Evolutionary conservation across 305 asterid genomes (phyloP), one percentile per base, ranked within the genome.

Genomic region (Rubia peregrina): DNA sequence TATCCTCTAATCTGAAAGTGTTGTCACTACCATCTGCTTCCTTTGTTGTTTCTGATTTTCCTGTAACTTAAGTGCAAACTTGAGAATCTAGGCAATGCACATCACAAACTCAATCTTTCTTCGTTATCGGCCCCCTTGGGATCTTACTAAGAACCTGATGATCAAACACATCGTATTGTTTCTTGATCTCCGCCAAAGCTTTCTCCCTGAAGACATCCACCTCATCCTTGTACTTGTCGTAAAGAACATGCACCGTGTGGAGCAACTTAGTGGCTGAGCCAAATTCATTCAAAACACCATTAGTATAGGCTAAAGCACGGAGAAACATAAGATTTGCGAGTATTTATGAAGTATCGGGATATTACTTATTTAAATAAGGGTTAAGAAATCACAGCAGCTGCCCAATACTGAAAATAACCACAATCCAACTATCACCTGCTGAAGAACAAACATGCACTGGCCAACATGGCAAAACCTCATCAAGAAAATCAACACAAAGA

Each of bases 361-460:
- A n/a, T n/a, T n/a, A n/a, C n/a, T n/a, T n/a, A n/a, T n/a, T n/a
- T n/a, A n/a, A n/a, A n/a, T n/a, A n/a, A n/a, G n/a, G n/a, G n/a
- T n/a, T n/a, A n/a, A n/a, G n/a, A n/a, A n/a, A n/a, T n/a, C n/a
- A n/a, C n/a, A n/a, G n/a, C n/a, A 94, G 84, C 93, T 89, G 62
- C 98, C 98, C 73, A 91, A 78, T 69, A 89, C 78, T 1, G 98
- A 93, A 61, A 93, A 71, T 63, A 83, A 67, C 98, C 97, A 93
- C 75, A 90, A 78, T 44, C 88, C 91, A 73, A 80, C 80, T 63
- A 94, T 81, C 53, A 83, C 94, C 98, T 94, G 85, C 69, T 49
- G 19, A 16, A 49, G 56, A 16, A 16, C 56, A 49, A 49, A 7
- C 56, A 49, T 19, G n/a, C n/a, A n/a, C n/a, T n/a, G n/a, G n/a